Percentiles rank a stretch among this genome's conserved stretches.
Evolutionary conservation across 768 basidiomycete genomes (phyloP).

Genomic region (Mycena galericulata): DNA sequence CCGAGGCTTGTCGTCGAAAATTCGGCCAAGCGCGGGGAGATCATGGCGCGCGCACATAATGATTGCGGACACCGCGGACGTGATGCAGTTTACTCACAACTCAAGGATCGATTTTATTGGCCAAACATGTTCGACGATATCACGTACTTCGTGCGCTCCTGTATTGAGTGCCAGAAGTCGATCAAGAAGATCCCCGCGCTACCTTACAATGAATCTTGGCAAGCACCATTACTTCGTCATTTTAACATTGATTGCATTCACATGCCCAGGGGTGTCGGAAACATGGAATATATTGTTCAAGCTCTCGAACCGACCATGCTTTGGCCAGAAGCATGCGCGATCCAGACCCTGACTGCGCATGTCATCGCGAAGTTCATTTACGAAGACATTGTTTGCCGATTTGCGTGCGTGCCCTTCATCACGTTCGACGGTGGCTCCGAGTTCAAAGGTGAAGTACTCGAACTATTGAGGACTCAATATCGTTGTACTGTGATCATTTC

Average conservation of each 20-base stretch:
- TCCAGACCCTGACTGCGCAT: conserved; percentile 22
- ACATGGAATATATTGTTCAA: conserved; percentile 41
- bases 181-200: conserved; percentile 34
- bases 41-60: conserved; percentile 44
- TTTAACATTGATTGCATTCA: conserved; percentile 45
- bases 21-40: not conserved
- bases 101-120: conserved; percentile 50
- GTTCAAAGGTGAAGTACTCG: conserved; percentile 41
- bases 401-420: conserved; percentile 33
- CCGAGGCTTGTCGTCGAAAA: conserved; percentile 43
- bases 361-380: conserved; percentile 45
- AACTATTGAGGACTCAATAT: conserved; percentile 39
- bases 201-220: conserved; percentile 37
- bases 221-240: conserved; percentile 38
- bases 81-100: conserved; percentile 38
- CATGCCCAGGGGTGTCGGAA: conserved; percentile 41
- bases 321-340: conserved; percentile 39
- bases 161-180: conserved; percentile 47
- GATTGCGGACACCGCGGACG: conserved; percentile 22
- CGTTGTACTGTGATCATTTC: conserved; percentile 42
- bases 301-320: conserved; percentile 36
- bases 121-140: conserved; percentile 48
- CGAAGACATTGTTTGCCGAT: conserved; percentile 44
- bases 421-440: conserved; percentile 46
- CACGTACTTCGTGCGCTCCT: conserved; percentile 45